Evolutionary conservation across 257 asterid genomes (phyloP).

Genomic region (Thymus mandschuricus): DNA sequence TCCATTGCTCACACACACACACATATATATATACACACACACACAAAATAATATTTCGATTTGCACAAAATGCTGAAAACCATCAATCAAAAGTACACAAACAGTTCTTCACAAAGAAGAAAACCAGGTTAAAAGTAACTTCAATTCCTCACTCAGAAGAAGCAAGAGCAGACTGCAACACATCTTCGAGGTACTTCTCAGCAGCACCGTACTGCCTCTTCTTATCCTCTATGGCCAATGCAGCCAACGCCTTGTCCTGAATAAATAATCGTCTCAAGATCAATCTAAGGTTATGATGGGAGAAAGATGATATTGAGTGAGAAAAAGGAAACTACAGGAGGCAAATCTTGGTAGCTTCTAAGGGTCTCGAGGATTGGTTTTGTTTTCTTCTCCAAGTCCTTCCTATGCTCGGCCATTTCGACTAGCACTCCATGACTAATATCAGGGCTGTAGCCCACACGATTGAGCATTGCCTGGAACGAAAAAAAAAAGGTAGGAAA

Average conservation of each 20-base stretch:
- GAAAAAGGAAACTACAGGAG: conserved; percentile 70
- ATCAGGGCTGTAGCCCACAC: conserved; percentile 89
- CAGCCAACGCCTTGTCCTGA: conserved; percentile 98
- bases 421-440: conserved; percentile 94
- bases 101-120: conserved; percentile 11
- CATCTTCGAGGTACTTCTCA: conserved; percentile 96
- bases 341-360: conserved; percentile 98
- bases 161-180: conserved; percentile 96
- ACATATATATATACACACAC: not conserved
- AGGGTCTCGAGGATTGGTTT: conserved; percentile 92
- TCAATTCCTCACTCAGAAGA: conserved; percentile 75
- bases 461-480: conserved; percentile 91
- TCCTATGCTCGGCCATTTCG: conserved; percentile 98
- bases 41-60: conserved; percentile 5
- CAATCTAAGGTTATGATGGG: conserved; percentile 18
- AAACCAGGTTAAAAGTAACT: conserved; percentile 25
- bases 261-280: conserved; percentile 1
- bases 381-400: conserved; percentile 90
- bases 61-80: conserved; percentile 5
- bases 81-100: conserved; percentile 9
- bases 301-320: conserved; percentile 13
- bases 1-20: not conserved
- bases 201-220: conserved; percentile 92
- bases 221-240: conserved; percentile 95
- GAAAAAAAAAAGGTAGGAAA: not conserved